A percentile compares a stretch with the other conserved stretches of the same genome.
phyloP scores from a whole-genome alignment of 164 flowering plant genomes.

The Echeveria elegans region DNA sequence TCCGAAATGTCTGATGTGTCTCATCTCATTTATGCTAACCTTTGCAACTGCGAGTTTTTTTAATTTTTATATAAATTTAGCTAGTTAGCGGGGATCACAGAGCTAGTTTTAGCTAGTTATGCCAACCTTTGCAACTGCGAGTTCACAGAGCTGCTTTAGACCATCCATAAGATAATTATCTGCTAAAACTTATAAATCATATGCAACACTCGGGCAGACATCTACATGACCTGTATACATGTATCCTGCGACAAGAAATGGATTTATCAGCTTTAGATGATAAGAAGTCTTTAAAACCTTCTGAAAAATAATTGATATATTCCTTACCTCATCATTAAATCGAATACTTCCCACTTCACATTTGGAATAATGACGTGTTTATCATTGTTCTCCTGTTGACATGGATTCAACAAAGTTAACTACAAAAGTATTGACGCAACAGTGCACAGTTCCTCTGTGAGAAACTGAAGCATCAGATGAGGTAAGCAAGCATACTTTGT shows the following conservation, averaged over 20 bases:
- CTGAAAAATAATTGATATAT: neutral
- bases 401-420: slow-evolving; percentile 3
- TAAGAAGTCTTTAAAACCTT: neutral
- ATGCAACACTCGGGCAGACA: slow-evolving; percentile 49
- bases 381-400: slow-evolving; percentile 56
- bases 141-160: slow-evolving; percentile 63
- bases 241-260: slow-evolving; percentile 28
- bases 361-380: slow-evolving; percentile 65
- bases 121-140: slow-evolving; percentile 48
- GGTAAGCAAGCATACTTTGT: slow-evolving; percentile 59
- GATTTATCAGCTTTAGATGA: neutral
- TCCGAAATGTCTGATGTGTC: neutral
- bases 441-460: slow-evolving; percentile 67
- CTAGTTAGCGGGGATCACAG: no score
- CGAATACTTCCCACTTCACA: slow-evolving; percentile 51
- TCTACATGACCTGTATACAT: slow-evolving; percentile 62
- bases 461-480: slow-evolving; percentile 78
- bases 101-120: no score
- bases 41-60: slow-evolving; percentile 52
- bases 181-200: slow-evolving; percentile 65
- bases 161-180: slow-evolving; percentile 74
- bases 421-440: slow-evolving; percentile 32
- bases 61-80: no score
- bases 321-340: slow-evolving; percentile 67
- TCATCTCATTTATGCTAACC: slow-evolving; percentile 21